A percentile compares a stretch with the other conserved stretches of the same genome.
phyloP scores from a whole-genome alignment of 2,329 filamentous ascomycete genomes.

The Daldinia sp. region DNA sequence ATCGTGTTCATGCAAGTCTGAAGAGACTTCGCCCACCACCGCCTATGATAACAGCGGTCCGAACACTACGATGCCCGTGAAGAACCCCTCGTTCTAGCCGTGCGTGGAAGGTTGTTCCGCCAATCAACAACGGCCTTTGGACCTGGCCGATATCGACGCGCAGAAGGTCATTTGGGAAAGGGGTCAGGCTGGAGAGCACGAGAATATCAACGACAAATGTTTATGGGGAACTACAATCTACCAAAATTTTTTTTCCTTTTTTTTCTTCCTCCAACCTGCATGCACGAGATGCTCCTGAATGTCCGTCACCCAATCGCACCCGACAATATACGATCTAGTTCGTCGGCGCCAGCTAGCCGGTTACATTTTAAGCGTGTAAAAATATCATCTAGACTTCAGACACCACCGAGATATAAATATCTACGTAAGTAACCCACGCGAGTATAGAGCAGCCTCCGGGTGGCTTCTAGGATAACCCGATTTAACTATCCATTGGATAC shows the following conservation, averaged over 20 bases:
- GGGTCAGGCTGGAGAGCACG: conserved; percentile 6
- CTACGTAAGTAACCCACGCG: no score
- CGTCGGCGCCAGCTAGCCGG: neutral
- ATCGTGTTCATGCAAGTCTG: conserved; percentile 8
- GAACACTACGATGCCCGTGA: neutral
- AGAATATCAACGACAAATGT: neutral
- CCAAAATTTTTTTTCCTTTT: no score
- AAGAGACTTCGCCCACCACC: conserved; percentile 9
- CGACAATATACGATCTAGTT: neutral
- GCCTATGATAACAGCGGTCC: neutral
- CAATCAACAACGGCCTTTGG: conserved; percentile 31
- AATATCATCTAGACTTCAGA: no score
- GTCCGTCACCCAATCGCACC: conserved; percentile 1
- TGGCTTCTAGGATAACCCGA: no score
- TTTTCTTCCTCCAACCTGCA: no score
- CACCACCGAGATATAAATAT: no score
- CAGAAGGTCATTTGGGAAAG: conserved; percentile 5
- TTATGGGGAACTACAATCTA: conserved; percentile 21
- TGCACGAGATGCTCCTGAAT: conserved; percentile 22
- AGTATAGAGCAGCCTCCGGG: no score
- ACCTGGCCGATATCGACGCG: conserved; percentile 11
- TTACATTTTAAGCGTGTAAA: neutral
- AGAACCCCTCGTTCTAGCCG: conserved; percentile 23
- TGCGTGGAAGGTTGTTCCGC: conserved; percentile 29
- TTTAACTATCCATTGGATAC: no score